Evolutionary conservation across 208 protist species (phyloP), one percentile per base, ranked within the genome.

Genomic region (Leishmania tropica): DNA sequence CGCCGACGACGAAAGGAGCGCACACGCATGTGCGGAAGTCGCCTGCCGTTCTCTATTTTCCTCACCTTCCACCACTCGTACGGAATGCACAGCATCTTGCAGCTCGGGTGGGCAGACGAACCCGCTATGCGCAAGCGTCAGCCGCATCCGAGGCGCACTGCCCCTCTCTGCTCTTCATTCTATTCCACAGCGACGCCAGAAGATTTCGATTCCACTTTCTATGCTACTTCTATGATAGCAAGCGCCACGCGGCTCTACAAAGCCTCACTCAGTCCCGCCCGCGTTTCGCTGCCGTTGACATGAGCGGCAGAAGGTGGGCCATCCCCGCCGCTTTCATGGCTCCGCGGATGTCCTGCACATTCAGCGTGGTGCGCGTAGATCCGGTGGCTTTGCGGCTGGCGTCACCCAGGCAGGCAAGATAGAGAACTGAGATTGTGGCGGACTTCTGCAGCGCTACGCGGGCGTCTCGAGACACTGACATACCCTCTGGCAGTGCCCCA

Each of bases 361-460:
- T 89, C 47, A 97, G 88, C 53, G 90, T 96, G 31, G 88, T 84
- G 19, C 94, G 90, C 53, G 87, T 82, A 45, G 84, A 90, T 7
- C 85, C 82, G 19, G 75, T 88, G 7, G 83, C 75, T 68, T 81
- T 87, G 37, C 92, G 83, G 76, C 92, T 86, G 67, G 94, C 91
- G 24, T 95, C 91, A 5, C 92, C 93, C 28, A 97, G 85, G 77
- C 88, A 96, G 15, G 90, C 84, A 47, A 97, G 81, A 51, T 94
- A 97, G 13, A 96, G 62, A 21, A 97, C 24, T 7, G 89, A 85
- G 37, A 96, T 80, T 31, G 93, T 91, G 56, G 94, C 90, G 15
- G 84, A 89, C 84, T 97, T 97, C 74, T 97, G 92, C 31, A 96
- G 77, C 1, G 94, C 94, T 28, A 95, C 81, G 35, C 89, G 88